phyloP scores from a whole-genome alignment of 805 yeast genomes.

The Pichia paraexigua region DNA sequence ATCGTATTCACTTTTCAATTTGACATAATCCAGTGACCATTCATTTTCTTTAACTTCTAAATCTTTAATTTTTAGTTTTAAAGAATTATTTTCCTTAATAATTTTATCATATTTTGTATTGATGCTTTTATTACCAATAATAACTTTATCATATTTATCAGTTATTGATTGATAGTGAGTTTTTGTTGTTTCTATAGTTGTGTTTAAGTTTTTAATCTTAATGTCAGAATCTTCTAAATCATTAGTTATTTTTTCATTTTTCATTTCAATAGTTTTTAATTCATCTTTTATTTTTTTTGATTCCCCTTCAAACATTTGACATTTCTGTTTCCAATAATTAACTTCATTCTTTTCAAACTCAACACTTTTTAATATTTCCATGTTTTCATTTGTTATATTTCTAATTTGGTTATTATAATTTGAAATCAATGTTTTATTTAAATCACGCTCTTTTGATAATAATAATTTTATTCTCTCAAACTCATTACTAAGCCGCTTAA shows the following conservation, averaged over 20 bases:
- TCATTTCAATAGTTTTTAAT: background rate
- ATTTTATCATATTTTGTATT: background rate
- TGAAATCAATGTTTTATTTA: background rate
- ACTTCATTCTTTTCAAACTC: background rate
- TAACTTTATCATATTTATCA: background rate
- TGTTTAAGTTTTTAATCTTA: background rate
- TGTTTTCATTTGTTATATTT: background rate
- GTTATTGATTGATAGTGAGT: background rate
- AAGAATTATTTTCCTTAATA: no score
- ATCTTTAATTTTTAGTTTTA: background rate
- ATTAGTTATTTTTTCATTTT: background rate
- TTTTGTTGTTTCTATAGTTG: background rate
- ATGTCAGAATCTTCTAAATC: background rate
- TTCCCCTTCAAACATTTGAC: background rate
- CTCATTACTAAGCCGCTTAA: background rate
- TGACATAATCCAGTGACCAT: background rate
- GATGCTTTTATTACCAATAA: background rate
- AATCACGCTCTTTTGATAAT: constrained; percentile 1
- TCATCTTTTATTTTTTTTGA: background rate
- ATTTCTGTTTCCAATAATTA: constrained; percentile 1
- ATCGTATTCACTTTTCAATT: background rate
- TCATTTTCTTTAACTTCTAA: background rate
- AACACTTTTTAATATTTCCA: background rate
- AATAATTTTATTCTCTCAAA: background rate
- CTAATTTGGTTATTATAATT: constrained; percentile 1